Base-by-base conservation (phyloP, 2,329 filamentous ascomycete genomes). In the Claviceps purpurea region DNA sequence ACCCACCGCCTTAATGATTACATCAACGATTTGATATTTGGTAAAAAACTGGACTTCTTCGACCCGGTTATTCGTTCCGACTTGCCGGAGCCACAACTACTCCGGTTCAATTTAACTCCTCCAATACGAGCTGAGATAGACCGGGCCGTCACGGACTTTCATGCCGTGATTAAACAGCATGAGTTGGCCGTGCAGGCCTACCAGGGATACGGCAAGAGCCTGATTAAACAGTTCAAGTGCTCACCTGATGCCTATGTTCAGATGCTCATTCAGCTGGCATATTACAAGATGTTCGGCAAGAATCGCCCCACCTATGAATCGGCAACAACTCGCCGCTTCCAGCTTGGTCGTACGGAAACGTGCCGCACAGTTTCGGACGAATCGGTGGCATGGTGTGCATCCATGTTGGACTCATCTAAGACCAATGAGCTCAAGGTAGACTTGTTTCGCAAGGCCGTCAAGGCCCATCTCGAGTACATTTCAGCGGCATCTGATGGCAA, bases 141-240 rank as follows among this genome's bases (percentile, higher is more conserved):
- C 60, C 79, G 80, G 44, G 93, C 94, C 1, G 75, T 81, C 57
- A 76, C 78, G 54, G 86, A 95, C 72, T 96, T 97, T 71, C 74
- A 77, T 55, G 74, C 81, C 59, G 80, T 95, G 56, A 95, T 98
- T 59, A 81, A 81, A 56, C 77, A 87, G 59, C 93, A 98, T 69
- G 86, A 98, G 68, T 83, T 98, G 46, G 81, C 87, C 22, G 90
- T 98, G 2, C 91, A 97, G 68, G 87, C 89, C 30, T 98, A 94
- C 75, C 90, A 97, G 70, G 91, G 85, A 61, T 98, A 98, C 69
- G 93, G 93, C 68, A 98, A 98, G 75, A 89, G 89, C 26, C 75
- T 98, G 56, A 97, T 98, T 77, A 98, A 98, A 82, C 94, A 95
- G 71, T 97, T 98, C 82, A 94, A 89, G 74, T 95, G 88, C 80